Percentiles rank a stretch among this genome's conserved stretches.
These are phyloP conservation scores for Colletotrichum lindemuthianum DNA, from an alignment of 2,329 filamentous ascomycete genomes.

Conservation along the genomic window DNA sequence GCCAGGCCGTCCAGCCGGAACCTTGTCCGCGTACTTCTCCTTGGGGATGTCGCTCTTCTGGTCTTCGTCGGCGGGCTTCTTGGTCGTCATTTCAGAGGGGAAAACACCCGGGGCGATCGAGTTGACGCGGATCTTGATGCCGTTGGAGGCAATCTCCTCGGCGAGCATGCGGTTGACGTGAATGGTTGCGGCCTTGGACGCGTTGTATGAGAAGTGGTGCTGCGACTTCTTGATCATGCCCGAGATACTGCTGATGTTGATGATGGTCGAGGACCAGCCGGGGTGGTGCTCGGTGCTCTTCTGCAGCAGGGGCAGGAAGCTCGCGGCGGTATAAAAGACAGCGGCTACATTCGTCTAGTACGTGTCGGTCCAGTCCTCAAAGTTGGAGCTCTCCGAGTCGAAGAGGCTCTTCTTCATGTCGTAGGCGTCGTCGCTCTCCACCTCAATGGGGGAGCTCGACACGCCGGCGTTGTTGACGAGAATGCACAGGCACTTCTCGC, in stretches of 20 bases:
- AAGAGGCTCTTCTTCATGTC: slow-evolving; percentile 73
- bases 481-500: slow-evolving; percentile 69
- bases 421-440: slow-evolving; percentile 61
- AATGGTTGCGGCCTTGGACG: slow-evolving; percentile 71
- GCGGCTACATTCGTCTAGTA: slow-evolving; percentile 82
- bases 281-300: slow-evolving; percentile 53
- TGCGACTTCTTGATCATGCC: slow-evolving; percentile 71
- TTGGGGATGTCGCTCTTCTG: slow-evolving; percentile 69
- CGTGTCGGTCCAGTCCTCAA: slow-evolving; percentile 77
- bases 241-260: slow-evolving; percentile 76
- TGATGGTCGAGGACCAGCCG: slow-evolving; percentile 67
- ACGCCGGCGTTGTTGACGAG: slow-evolving; percentile 76
- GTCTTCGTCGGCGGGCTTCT: slow-evolving; percentile 50
- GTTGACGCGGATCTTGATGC: slow-evolving; percentile 74
- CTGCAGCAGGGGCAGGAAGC: slow-evolving; percentile 71
- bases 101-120: slow-evolving; percentile 78
- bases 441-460: slow-evolving; percentile 65
- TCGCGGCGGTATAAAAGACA: slow-evolving; percentile 72
- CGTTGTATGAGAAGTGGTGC: slow-evolving; percentile 73
- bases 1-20: slow-evolving; percentile 75
- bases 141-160: slow-evolving; percentile 65
- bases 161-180: slow-evolving; percentile 74
- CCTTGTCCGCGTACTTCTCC: slow-evolving; percentile 66
- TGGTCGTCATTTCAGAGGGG: slow-evolving; percentile 77
- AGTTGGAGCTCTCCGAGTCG: slow-evolving; percentile 64